phyloP scores from a whole-genome alignment of 495 filamentous ascomycete species.

The Penicillium robsamsonii region DNA sequence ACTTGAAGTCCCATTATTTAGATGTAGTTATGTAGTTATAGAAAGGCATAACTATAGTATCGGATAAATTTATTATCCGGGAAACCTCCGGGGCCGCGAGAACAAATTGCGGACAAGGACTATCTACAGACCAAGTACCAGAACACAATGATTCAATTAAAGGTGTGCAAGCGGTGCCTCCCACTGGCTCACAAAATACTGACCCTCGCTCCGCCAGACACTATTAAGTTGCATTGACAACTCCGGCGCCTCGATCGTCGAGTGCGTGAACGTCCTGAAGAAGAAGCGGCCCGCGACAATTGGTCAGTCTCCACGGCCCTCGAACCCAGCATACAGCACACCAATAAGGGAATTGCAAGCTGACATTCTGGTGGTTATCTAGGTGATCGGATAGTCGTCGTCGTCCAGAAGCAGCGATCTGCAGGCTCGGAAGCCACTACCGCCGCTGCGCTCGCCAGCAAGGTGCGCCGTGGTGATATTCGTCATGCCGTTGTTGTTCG shows the following conservation, averaged over 20 bases:
- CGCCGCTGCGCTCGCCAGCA: slow-evolving; percentile 68
- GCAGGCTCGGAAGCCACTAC: slow-evolving; percentile 63
- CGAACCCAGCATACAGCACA: background rate
- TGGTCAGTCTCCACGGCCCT: slow-evolving; percentile 55
- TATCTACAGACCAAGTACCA: slow-evolving; percentile 8
- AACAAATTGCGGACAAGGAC: slow-evolving; percentile 29
- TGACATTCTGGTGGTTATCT: slow-evolving; percentile 9
- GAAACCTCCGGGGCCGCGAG: slow-evolving; percentile 26
- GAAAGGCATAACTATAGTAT: background rate
- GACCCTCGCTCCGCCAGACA: slow-evolving; percentile 56
- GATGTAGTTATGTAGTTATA: background rate
- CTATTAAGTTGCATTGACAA: slow-evolving; percentile 99
- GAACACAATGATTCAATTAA: slow-evolving; percentile 93
- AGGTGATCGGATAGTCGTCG: slow-evolving; percentile 97
- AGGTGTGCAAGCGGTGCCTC: slow-evolving; percentile 53
- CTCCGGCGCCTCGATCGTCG: slow-evolving; percentile 95
- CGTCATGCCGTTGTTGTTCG: slow-evolving; percentile 94
- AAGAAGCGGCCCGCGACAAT: slow-evolving; percentile 89
- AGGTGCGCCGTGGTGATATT: slow-evolving; percentile 95
- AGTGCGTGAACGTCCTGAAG: slow-evolving; percentile 88
- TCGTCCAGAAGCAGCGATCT: slow-evolving; percentile 91
- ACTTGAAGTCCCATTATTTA: background rate
- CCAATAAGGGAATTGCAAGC: background rate
- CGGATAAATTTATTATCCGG: slow-evolving; percentile 26
- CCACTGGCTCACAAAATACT: background rate